Evolutionary conservation across 2,329 filamentous ascomycete genomes (phyloP).

Genomic region (Xylaria sp.): DNA sequence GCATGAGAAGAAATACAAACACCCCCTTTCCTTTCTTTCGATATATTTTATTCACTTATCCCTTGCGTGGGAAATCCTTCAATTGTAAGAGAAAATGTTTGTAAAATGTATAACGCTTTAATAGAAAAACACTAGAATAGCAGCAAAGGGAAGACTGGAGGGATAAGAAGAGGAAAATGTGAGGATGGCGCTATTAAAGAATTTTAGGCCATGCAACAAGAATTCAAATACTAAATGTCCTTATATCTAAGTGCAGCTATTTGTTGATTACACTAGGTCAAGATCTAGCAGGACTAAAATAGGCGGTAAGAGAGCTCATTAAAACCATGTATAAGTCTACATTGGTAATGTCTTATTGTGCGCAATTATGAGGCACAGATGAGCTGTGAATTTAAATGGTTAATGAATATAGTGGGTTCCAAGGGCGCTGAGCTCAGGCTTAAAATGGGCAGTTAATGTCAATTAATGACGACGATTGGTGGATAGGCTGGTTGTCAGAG

Average conservation of each 20-base stretch:
- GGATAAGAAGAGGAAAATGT: not conserved
- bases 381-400: conserved; percentile 5
- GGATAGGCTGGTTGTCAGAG: conserved; percentile 52
- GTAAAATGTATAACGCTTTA: not conserved
- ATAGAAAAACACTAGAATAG: not conserved
- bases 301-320: no score
- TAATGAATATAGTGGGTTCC: conserved; percentile 1
- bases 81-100: not conserved
- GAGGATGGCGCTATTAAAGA: not conserved
- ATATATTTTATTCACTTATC: not conserved
- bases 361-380: no score
- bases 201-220: not conserved
- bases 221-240: not conserved
- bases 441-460: conserved; percentile 43
- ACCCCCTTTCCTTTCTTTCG: not conserved
- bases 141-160: no score
- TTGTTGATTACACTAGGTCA: no score
- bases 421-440: conserved; percentile 46
- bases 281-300: no score
- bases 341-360: no score
- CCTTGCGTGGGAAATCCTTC: not conserved
- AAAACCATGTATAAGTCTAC: no score
- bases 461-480: conserved; percentile 44
- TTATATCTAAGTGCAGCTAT: no score
- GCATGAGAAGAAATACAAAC: not conserved